Evolutionary conservation across 2,329 filamentous ascomycete genomes (phyloP).

Genomic region (Botrytis galanthina): DNA sequence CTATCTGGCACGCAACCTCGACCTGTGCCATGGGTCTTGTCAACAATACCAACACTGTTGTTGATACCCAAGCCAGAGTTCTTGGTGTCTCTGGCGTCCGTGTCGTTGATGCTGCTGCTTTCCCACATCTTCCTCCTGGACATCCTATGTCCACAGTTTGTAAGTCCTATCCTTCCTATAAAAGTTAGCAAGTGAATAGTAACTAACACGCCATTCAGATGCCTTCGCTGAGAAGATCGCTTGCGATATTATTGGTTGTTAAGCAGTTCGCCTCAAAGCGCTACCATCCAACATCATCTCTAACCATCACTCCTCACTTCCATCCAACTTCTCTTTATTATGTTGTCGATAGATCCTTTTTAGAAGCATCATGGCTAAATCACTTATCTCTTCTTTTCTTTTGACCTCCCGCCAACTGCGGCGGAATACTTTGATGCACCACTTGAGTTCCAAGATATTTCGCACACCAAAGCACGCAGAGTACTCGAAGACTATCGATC

Average conservation of each 20-base stretch:
- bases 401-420: neutral
- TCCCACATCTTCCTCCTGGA: constrained; percentile 40
- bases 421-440: constrained; percentile 8
- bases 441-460: constrained; percentile 6
- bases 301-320: neutral
- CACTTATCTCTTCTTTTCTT: neutral
- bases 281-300: neutral
- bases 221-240: constrained; percentile 46
- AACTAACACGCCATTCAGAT: constrained; percentile 31
- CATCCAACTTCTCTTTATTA: neutral
- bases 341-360: neutral
- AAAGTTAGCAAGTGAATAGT: neutral
- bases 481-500: neutral
- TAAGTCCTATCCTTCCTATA: constrained; percentile 27
- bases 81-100: constrained; percentile 28
- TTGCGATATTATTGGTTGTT: constrained; percentile 16
- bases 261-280: neutral
- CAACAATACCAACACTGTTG: constrained; percentile 40
- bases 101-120: constrained; percentile 32
- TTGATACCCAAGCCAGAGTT: constrained; percentile 31
- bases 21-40: constrained; percentile 56
- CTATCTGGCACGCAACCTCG: constrained; percentile 52
- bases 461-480: neutral
- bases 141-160: constrained; percentile 45
- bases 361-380: neutral